phyloP scores from a whole-genome alignment of 2,329 filamentous ascomycete genomes.

The Calonectria pseudoturangicola region DNA sequence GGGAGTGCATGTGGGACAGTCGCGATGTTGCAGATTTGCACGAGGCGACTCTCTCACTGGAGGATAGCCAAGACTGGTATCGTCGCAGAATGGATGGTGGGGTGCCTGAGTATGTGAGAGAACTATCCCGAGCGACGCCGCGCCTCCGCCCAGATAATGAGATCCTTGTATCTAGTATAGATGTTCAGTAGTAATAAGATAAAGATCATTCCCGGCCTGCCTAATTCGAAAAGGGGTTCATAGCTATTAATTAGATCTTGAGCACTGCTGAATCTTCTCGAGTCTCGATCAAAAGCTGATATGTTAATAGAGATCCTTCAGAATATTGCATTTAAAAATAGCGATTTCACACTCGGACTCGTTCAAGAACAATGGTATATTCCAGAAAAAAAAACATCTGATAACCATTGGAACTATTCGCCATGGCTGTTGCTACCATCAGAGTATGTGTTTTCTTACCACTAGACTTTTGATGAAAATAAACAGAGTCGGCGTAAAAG shows the following conservation, averaged over 20 bases:
- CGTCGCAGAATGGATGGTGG: conserved; percentile 20
- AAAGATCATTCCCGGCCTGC: not conserved
- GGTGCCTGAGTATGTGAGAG: conserved; percentile 1
- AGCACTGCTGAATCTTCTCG: not conserved
- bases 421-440: no score
- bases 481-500: no score
- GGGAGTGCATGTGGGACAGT: not conserved
- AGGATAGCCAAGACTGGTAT: conserved; percentile 14
- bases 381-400: no score
- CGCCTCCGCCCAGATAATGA: not conserved
- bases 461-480: no score
- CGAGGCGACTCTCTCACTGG: conserved; percentile 3
- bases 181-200: not conserved
- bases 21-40: conserved; percentile 5
- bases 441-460: no score
- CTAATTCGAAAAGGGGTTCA: not conserved
- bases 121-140: not conserved
- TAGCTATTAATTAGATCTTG: not conserved
- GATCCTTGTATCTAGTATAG: not conserved
- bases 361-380: no score
- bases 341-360: no score
- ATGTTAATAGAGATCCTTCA: no score
- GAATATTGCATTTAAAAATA: no score
- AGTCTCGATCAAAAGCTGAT: no score
- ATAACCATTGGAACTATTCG: no score